Percentiles rank a stretch among this genome's conserved stretches.
Conservation (phyloP, 257 asterid species). For the Oldenlandia corymbosa region DNA sequence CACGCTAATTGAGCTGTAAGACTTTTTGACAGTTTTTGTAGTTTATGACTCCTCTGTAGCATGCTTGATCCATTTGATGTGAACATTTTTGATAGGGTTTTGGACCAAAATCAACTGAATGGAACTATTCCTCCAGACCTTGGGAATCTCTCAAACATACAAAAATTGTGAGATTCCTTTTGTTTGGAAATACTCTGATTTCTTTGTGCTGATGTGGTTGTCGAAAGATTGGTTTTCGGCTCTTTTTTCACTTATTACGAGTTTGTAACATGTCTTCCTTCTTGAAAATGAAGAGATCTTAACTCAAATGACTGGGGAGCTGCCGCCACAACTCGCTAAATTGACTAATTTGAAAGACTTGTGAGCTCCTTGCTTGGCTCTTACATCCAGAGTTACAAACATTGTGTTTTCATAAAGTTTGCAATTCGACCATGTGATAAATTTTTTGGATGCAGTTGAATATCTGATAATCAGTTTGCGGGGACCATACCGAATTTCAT, state of each 20-base stretch:
- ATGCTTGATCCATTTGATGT: background rate
- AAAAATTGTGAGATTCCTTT: slow-evolving; percentile 43
- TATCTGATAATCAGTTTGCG: slow-evolving; percentile 50
- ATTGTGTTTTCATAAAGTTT: too few species aligned
- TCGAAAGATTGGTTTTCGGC: background rate
- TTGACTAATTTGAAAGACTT: slow-evolving; percentile 46
- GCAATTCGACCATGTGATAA: background rate
- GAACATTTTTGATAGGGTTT: slow-evolving; percentile 18
- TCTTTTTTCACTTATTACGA: background rate
- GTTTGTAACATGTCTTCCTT: slow-evolving; percentile 4
- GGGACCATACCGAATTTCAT: slow-evolving; percentile 62
- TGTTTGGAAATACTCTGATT: too few species aligned
- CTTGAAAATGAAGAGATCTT: slow-evolving; percentile 30
- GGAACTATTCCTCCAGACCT: slow-evolving; percentile 66
- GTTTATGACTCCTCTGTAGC: background rate
- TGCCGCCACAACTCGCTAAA: slow-evolving; percentile 45
- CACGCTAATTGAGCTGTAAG: slow-evolving; percentile 28
- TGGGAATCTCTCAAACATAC: slow-evolving; percentile 44
- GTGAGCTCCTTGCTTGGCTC: slow-evolving; percentile 28
- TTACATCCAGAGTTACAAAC: too few species aligned
- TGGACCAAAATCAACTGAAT: slow-evolving; percentile 55
- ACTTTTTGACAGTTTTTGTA: background rate
- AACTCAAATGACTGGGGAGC: slow-evolving; percentile 56
- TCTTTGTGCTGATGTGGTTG: too few species aligned
- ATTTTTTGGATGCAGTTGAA: slow-evolving; percentile 39